Percentiles rank a stretch among this genome's conserved stretches.
Evolutionary conservation across 129 eudicot genomes (phyloP).

Genomic region (Tagetes erecta): DNA sequence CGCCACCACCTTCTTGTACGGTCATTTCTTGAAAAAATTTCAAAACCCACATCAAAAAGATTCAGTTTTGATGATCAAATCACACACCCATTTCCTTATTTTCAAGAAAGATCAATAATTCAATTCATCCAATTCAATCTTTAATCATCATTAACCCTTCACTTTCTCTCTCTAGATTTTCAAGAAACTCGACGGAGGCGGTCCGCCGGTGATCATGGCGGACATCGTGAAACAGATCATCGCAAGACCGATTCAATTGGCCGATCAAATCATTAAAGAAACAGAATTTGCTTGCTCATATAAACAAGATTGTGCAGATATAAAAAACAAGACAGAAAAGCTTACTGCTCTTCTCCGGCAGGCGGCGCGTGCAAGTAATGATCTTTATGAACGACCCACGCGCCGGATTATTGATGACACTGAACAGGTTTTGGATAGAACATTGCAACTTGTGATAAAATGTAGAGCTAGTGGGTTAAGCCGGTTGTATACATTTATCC

Average conservation of each 20-base stretch:
- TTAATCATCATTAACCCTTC: not conserved
- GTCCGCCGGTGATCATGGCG: slow-evolving; percentile 59
- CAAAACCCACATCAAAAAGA: not conserved
- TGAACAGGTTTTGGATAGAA: slow-evolving; percentile 58
- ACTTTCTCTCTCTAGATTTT: slow-evolving; percentile 24
- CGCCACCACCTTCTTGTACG: slow-evolving; percentile 31
- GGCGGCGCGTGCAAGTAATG: slow-evolving; percentile 65
- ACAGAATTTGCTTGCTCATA: slow-evolving; percentile 48
- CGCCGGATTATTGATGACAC: slow-evolving; percentile 73
- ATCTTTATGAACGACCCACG: slow-evolving; percentile 71
- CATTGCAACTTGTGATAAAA: slow-evolving; percentile 44
- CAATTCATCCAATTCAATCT: slow-evolving; percentile 1
- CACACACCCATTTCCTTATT: slow-evolving; percentile 11
- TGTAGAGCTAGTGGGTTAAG: slow-evolving; percentile 53
- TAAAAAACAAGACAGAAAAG: slow-evolving; percentile 45
- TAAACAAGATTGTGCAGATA: slow-evolving; percentile 57
- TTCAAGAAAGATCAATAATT: slow-evolving; percentile 21
- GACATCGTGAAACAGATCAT: slow-evolving; percentile 67
- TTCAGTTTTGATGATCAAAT: not conserved
- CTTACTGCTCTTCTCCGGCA: slow-evolving; percentile 60
- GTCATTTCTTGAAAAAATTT: slow-evolving; percentile 14
- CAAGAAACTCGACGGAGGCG: slow-evolving; percentile 27
- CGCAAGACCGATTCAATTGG: slow-evolving; percentile 69
- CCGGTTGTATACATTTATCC: slow-evolving; percentile 57
- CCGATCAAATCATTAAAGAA: slow-evolving; percentile 60